Conservation (phyloP, 176 grass and related monocot genomes). For the Rhynchospora breviuscula region DNA sequence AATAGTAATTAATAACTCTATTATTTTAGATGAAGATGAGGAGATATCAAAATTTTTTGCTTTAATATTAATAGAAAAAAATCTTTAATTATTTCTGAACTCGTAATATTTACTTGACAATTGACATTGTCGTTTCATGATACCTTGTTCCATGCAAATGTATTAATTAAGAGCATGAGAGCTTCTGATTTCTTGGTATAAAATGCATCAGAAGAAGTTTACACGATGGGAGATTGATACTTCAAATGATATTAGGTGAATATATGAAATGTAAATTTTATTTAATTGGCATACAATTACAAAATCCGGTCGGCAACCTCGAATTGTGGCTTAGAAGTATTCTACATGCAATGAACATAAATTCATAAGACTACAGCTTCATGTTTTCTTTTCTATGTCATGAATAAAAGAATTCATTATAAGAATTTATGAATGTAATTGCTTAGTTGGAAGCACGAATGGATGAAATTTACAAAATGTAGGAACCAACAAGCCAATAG, state of each 20-base stretch:
- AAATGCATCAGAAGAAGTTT: neutral
- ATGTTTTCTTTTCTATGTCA: neutral
- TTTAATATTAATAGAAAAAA: no score
- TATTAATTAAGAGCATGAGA: neutral
- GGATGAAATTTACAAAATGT: neutral
- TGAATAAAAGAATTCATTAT: neutral
- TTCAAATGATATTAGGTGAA: neutral
- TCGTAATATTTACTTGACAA: no score
- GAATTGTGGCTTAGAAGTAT: neutral
- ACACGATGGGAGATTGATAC: neutral
- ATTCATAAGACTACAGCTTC: neutral
- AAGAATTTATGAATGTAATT: neutral
- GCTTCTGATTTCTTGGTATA: neutral
- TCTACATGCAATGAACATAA: neutral
- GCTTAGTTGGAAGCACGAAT: constrained; percentile 9
- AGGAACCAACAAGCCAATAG: neutral
- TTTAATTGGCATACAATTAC: neutral
- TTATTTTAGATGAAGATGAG: neutral
- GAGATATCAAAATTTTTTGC: no score
- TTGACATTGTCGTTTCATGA: no score
- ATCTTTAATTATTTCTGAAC: no score
- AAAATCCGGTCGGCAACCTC: neutral
- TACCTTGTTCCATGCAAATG: neutral
- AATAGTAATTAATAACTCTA: neutral
- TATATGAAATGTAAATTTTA: neutral